A percentile compares a stretch with the other conserved stretches of the same genome.
phyloP scores from a whole-genome alignment of 2,329 filamentous ascomycete species.

The Aspergillus flavus region DNA sequence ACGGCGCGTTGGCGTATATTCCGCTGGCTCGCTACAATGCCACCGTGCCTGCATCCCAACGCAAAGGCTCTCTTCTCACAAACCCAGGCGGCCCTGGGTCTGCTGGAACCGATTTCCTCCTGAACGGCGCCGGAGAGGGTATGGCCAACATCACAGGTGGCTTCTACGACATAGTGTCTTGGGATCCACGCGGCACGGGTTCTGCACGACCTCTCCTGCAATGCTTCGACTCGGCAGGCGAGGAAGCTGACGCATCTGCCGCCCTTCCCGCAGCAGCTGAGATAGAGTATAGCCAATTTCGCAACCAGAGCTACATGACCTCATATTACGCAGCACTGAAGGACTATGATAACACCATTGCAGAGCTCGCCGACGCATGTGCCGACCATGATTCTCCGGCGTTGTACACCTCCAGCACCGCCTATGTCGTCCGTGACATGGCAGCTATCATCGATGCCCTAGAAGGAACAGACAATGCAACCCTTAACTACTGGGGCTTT shows the following conservation, averaged over 20 bases:
- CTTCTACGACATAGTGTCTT: constrained; percentile 6
- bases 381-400: not conserved
- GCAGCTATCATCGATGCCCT: constrained; percentile 8
- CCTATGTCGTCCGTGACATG: constrained; percentile 12
- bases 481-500: constrained; percentile 12
- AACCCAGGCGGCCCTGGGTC: not conserved
- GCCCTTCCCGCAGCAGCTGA: not conserved
- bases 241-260: not conserved
- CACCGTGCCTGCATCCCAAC: not conserved
- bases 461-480: not conserved
- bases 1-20: not conserved
- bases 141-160: not conserved
- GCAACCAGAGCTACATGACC: constrained; percentile 6
- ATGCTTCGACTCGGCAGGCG: constrained; percentile 2
- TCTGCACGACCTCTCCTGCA: constrained; percentile 3
- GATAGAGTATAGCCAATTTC: constrained; percentile 8
- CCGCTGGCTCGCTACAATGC: not conserved
- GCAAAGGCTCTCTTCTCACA: not conserved
- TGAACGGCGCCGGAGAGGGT: not conserved
- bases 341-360: not conserved
- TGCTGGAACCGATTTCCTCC: not conserved
- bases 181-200: constrained; percentile 12
- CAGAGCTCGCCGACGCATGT: not conserved
- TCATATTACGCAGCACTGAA: not conserved
- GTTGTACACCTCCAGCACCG: constrained; percentile 8